Evolutionary conservation across 164 flowering plant genomes (phyloP).

Genomic region (Malania oleifera): DNA sequence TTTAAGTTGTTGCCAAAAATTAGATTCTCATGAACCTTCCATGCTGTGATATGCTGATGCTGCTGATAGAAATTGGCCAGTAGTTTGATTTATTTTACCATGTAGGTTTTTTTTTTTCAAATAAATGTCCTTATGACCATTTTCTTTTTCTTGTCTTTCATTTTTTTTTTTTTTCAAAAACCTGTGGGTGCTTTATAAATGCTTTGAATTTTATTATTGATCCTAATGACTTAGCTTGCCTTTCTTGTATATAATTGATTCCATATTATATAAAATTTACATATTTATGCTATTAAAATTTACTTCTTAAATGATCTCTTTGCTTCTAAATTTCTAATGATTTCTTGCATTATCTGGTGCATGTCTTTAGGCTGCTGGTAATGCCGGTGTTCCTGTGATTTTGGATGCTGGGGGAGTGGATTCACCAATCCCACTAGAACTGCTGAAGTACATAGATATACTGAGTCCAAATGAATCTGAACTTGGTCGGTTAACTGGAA

Average conservation of each 20-base stretch:
- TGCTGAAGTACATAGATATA: slow-evolving; percentile 61
- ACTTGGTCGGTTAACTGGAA: slow-evolving; percentile 71
- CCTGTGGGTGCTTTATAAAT: too few species aligned
- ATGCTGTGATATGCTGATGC: background rate
- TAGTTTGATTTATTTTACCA: too few species aligned
- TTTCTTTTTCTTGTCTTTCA: background rate
- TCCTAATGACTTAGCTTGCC: too few species aligned
- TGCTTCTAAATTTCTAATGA: background rate
- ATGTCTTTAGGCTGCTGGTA: slow-evolving; percentile 61
- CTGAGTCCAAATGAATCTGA: slow-evolving; percentile 94
- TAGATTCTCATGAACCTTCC: background rate
- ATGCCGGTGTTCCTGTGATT: slow-evolving; percentile 78
- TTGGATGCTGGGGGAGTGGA: slow-evolving; percentile 96
- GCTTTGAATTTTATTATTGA: too few species aligned
- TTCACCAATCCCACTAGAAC: slow-evolving; percentile 62
- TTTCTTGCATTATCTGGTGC: background rate
- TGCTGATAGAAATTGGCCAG: too few species aligned
- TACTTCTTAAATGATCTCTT: background rate
- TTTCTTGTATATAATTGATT: too few species aligned
- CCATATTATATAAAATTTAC: too few species aligned
- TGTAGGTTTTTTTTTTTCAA: too few species aligned
- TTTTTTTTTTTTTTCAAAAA: background rate
- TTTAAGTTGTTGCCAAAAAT: too few species aligned
- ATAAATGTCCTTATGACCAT: too few species aligned
- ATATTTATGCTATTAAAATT: background rate